Evolutionary conservation across 2,329 filamentous ascomycete genomes (phyloP).

Genomic region (Aspergillus flavus): DNA sequence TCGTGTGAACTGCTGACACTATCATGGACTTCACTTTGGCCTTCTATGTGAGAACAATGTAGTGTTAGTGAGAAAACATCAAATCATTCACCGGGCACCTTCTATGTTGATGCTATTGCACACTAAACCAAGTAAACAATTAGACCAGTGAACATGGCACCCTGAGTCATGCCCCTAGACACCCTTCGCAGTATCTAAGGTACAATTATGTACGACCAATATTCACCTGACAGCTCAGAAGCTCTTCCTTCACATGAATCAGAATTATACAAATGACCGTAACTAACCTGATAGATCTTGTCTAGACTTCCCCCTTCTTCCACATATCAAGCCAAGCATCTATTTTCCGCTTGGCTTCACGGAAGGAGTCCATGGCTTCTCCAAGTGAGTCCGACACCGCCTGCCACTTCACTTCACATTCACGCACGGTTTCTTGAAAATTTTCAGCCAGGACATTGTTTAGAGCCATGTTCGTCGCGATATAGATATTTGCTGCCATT

Average conservation of each 20-base stretch:
- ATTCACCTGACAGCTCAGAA: background rate
- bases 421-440: constrained; percentile 22
- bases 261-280: no score
- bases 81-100: background rate
- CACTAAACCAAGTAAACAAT: background rate
- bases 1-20: background rate
- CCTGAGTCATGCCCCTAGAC: background rate
- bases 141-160: background rate
- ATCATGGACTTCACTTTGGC: background rate
- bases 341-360: constrained; percentile 18
- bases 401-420: constrained; percentile 59
- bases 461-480: background rate
- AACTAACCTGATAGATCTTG: background rate
- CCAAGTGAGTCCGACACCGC: constrained; percentile 36
- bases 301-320: background rate
- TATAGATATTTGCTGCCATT: background rate
- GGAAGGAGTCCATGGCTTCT: background rate
- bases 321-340: constrained; percentile 22
- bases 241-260: background rate
- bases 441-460: background rate
- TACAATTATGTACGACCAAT: background rate
- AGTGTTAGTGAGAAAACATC: background rate
- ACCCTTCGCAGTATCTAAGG: background rate
- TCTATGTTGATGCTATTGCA: background rate
- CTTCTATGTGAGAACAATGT: background rate